Evolutionary conservation across 306 rosid genomes (phyloP).

Genomic region (Cicer cuneatum): DNA sequence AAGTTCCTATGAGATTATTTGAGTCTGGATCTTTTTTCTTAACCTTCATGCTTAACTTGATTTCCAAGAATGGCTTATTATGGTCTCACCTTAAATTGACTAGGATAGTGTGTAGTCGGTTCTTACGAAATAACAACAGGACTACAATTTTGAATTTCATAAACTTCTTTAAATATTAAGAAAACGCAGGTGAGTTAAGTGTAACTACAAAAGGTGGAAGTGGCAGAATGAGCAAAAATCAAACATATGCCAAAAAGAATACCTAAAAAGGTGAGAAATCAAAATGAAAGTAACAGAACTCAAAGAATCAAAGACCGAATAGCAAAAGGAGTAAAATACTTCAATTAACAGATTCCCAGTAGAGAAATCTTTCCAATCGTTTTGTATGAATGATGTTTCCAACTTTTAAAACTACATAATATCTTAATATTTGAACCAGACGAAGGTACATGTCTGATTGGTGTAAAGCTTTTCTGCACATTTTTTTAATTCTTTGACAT

Average conservation of each 20-base stretch:
- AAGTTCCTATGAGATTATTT: neutral
- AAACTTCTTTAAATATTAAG: neutral
- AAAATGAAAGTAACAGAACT: neutral
- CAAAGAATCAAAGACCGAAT: neutral
- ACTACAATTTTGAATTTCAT: neutral
- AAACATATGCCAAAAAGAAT: neutral
- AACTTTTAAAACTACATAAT: neutral
- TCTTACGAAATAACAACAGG: neutral
- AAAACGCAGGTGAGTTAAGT: neutral
- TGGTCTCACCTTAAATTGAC: neutral
- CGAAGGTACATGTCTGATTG: neutral
- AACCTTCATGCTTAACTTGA: slow-evolving; percentile 1
- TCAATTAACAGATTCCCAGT: neutral
- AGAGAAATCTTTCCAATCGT: neutral
- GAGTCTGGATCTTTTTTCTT: neutral
- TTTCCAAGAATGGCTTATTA: neutral
- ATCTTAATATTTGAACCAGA: neutral
- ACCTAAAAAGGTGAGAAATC: neutral
- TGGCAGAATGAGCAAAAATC: slow-evolving; percentile 5
- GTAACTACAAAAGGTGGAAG: neutral
- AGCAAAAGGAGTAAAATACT: neutral
- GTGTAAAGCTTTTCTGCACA: neutral
- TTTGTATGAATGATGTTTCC: neutral
- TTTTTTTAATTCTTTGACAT: neutral
- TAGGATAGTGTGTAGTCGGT: neutral